phyloP scores from a whole-genome alignment of 2,329 filamentous ascomycete species.

The Trichoderma lentiforme region DNA sequence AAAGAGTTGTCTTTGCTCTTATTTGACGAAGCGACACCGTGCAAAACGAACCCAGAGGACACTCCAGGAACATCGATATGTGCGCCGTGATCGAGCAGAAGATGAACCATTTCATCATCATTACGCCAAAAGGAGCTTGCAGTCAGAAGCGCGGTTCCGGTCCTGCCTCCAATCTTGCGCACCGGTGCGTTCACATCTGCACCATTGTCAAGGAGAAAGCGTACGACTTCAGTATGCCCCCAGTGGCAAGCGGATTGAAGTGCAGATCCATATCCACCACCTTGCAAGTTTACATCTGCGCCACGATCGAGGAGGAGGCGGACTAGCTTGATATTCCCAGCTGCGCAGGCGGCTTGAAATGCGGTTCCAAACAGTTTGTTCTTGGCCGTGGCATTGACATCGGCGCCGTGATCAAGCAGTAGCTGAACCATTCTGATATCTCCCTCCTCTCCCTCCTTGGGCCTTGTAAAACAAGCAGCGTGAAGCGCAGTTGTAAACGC shows the following conservation, averaged over 20 bases:
- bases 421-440: not conserved
- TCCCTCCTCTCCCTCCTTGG: not conserved
- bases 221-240: not conserved
- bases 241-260: not conserved
- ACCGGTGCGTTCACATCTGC: not conserved
- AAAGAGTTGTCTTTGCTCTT: not conserved
- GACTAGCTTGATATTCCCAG: not conserved
- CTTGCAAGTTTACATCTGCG: not conserved
- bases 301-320: not conserved
- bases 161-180: not conserved
- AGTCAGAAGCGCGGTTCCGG: not conserved
- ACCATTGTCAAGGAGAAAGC: not conserved
- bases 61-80: not conserved
- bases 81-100: not conserved
- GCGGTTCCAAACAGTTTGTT: not conserved
- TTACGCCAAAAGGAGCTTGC: not conserved
- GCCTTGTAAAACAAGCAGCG: not conserved
- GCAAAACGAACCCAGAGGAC: not conserved
- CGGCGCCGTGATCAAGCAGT: not conserved
- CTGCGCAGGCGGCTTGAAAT: not conserved
- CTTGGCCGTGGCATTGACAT: not conserved
- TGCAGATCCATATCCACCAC: not conserved
- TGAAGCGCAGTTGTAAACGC: not conserved
- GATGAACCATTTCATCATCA: not conserved
- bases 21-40: not conserved